These are phyloP conservation scores for Chrysosporium queenslandicum DNA, from an alignment of 2,329 filamentous ascomycete genomes.

Conservation along the genomic window DNA sequence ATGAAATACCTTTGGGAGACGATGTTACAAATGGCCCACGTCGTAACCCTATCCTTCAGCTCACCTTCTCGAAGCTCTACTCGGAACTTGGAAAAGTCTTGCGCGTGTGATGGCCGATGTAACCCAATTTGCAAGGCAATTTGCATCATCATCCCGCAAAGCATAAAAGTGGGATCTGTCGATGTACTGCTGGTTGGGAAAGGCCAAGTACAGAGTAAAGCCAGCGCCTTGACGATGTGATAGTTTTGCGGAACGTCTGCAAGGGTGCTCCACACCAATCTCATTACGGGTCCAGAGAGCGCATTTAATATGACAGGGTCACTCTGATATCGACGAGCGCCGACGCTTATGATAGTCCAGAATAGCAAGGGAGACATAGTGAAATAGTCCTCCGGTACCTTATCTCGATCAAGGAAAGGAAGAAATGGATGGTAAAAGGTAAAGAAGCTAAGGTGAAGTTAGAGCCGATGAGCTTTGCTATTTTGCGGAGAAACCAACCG, in stretches of 20 bases:
- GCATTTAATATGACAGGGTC: conserved; percentile 47
- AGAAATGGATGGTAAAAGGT: conserved; percentile 54
- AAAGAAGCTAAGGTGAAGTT: conserved; percentile 47
- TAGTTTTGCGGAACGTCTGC: conserved; percentile 53
- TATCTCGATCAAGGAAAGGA: conserved; percentile 49
- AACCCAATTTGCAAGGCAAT: conserved; percentile 58
- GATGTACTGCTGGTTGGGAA: conserved; percentile 54
- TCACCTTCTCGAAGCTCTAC: conserved; percentile 51
- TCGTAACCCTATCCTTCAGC: conserved; percentile 53
- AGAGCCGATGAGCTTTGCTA: not conserved
- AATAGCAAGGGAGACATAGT: conserved; percentile 54
- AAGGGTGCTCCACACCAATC: conserved; percentile 53
- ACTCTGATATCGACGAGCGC: conserved; percentile 48
- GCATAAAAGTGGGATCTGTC: conserved; percentile 55
- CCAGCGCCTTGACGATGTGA: conserved; percentile 54
- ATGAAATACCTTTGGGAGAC: conserved; percentile 52
- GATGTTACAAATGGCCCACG: conserved; percentile 59
- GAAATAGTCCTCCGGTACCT: conserved; percentile 49
- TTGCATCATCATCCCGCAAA: conserved; percentile 57
- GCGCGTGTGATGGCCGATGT: conserved; percentile 54
- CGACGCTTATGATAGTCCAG: conserved; percentile 56
- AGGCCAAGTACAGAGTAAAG: conserved; percentile 55
- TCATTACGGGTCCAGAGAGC: conserved; percentile 44
- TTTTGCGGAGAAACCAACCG: conserved; percentile 26
- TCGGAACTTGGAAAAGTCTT: conserved; percentile 45